Evolutionary conservation across 306 rosid species (phyloP), one percentile per base, ranked within the genome.

Genomic region (Pachyrhizus erosus): DNA sequence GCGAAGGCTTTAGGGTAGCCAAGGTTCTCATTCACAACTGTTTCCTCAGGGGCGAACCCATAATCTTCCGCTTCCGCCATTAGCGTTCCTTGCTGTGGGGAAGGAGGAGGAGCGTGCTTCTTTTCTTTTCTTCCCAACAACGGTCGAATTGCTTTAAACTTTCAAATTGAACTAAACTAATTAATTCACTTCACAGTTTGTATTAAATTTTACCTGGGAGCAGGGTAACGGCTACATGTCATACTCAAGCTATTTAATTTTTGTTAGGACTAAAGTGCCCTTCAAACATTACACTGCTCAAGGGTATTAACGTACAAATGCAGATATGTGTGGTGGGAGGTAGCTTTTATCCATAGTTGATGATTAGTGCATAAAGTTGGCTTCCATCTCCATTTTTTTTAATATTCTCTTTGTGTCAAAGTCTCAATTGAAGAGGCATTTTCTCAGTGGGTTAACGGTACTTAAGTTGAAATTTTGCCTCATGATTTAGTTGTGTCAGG

Each of bases 1-100:
- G 90, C 92, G 39, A 84, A 93, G 73, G 95, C 92, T 85, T 89
- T 89, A 2, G 99, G 98, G 89, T 86, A 91, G 9, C 99, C 99
- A 8, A 91, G 88, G 67, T 86, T 92, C 34, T 92, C 94, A 13
- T 85, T 90, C 27, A 92, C 84, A 7, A 73, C 55, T 86, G 93
- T 77, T 68, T 96, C 97, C 7, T 92, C 97, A 9, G 76, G 88
- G 7, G 86, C 45, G 88, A 96, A 91, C 2, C 81, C 82, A 82
- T 58, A 84, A 72, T 88, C 89, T 37, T 80, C 84, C 26, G 88
- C 91, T 46, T 81, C 84, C 37, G 88, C 97, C 99, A 96, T 96
- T 61, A 65, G 9, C 24, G 70, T 61, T 11, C 13, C 58, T 77
- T 49, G 58, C 14, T 64, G 23, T 2, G 66, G 18, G 8, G 46